phyloP scores from a whole-genome alignment of 2,329 filamentous ascomycete genomes.

The Monilinia vaccinii-corymbosi region DNA sequence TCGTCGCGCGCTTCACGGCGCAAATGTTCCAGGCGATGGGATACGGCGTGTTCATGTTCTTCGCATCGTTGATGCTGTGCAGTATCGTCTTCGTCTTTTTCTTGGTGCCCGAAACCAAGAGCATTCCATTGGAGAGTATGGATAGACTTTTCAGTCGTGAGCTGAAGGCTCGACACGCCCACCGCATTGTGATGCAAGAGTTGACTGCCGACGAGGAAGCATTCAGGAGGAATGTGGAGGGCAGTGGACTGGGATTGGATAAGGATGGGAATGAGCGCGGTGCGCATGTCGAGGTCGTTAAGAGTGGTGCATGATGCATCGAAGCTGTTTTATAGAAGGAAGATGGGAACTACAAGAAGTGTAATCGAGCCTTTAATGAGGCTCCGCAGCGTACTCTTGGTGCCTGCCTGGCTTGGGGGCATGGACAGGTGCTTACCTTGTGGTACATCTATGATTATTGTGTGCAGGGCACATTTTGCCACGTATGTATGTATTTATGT shows the following conservation, averaged over 20 bases:
- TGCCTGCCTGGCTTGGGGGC: neutral
- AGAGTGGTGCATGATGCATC: neutral
- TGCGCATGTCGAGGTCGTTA: conserved; percentile 3
- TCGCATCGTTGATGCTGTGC: conserved; percentile 51
- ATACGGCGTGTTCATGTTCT: conserved; percentile 64
- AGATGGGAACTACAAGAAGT: too few species aligned
- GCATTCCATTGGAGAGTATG: conserved; percentile 55
- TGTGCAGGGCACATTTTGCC: neutral
- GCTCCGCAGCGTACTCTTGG: neutral
- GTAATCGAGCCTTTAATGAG: too few species aligned
- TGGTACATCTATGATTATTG: neutral
- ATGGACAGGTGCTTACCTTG: neutral
- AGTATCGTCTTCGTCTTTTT: conserved; percentile 52
- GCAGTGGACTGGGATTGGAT: conserved; percentile 11
- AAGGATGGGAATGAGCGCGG: conserved; percentile 16
- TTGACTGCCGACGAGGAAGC: conserved; percentile 21
- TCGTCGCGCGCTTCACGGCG: conserved; percentile 57
- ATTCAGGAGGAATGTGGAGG: conserved; percentile 12
- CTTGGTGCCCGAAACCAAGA: conserved; percentile 57
- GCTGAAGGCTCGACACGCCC: conserved; percentile 19
- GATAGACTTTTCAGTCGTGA: conserved; percentile 46
- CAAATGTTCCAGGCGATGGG: conserved; percentile 51
- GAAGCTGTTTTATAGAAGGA: neutral
- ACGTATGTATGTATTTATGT: neutral
- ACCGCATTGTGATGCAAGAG: conserved; percentile 22